These are phyloP conservation scores for Turritis glabra DNA, from an alignment of 345 rosid species.

Conservation along the genomic window DNA sequence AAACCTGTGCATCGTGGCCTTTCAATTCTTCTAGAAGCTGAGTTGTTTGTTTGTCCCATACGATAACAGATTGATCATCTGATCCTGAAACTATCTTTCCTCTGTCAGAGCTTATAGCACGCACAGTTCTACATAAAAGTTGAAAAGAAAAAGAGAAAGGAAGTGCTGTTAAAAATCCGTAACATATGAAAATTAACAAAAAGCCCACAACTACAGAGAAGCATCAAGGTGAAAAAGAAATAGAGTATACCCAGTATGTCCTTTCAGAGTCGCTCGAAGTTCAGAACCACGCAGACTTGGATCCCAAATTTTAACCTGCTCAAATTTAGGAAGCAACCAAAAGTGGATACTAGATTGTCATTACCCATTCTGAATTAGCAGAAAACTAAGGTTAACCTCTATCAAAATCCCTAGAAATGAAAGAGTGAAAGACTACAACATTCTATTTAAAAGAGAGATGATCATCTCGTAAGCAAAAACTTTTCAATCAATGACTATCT, in stretches of 20 bases:
- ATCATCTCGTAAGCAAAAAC: not conserved
- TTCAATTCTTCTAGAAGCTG: slow-evolving; percentile 93
- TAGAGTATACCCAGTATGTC: slow-evolving; percentile 72
- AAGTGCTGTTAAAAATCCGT: slow-evolving; percentile 10
- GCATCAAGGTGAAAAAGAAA: slow-evolving; percentile 14
- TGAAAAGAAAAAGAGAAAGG: not conserved
- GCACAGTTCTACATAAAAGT: slow-evolving; percentile 67
- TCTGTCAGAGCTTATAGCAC: slow-evolving; percentile 97
- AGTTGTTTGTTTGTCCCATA: slow-evolving; percentile 97
- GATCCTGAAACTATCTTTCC: slow-evolving; percentile 98
- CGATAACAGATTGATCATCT: slow-evolving; percentile 91
- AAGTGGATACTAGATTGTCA: not conserved
- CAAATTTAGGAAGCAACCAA: slow-evolving; percentile 20
- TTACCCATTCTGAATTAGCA: slow-evolving; percentile 5
- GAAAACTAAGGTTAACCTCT: slow-evolving; percentile 3
- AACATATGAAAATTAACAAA: slow-evolving; percentile 14
- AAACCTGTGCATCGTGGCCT: slow-evolving; percentile 96
- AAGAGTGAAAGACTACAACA: not conserved
- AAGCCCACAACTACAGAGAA: not conserved
- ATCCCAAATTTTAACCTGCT: slow-evolving; percentile 98
- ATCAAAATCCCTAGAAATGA: slow-evolving; percentile 4
- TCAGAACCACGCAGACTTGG: slow-evolving; percentile 98
- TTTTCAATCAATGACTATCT: not conserved
- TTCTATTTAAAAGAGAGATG: not conserved
- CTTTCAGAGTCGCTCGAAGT: slow-evolving; percentile 91